Evolutionary conservation across 2,329 filamentous ascomycete species (phyloP), one percentile per base, ranked within the genome.

Genomic region (Triangularia verruculosa): DNA sequence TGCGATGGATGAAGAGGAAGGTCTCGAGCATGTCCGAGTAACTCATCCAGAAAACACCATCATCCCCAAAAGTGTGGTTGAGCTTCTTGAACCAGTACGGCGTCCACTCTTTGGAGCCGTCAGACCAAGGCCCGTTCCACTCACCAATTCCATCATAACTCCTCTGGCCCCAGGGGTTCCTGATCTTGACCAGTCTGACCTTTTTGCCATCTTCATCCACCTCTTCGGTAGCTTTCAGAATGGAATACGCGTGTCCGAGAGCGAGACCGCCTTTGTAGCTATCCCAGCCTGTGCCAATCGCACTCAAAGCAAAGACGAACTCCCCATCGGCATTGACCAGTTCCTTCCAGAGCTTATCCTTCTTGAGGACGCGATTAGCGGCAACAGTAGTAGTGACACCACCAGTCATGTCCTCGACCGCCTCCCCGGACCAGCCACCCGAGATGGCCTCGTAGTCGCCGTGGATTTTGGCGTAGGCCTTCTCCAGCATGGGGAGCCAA

Each of bases 311-410:
- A 69, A 91, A 91, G 5, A 92, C 78, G 70, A 95, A 96, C 57
- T 92, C 88, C 61, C 92, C 78, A 72, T 96, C 95, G 63, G 93
- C 91, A 66, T 89, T 87, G 75, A 88, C 85, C 22, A 96, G 82
- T 73, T 96, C 90, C 1, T 83, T 85, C 93, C 92, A 96, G 73
- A 96, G 95, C 24, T 86, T 84, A 57, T 96, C 88, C 68, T 89
- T 89, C 71, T 95, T 88, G 2, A 92, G 81, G 32, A 93, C 90
- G 69, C 92, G 89, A 0, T 86, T 85, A 1, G 86, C 85, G 52
- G 89, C 83, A 8, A 92, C 75, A 71, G 89, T 86, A 0, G 86
- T 88, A 0, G 88, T 90, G 9, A 92, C 87, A 27, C 89, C 89
- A 1, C 89, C 89, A 15, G 83, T 86, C 13, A 89, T 77, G 73